A percentile compares a stretch with the other conserved stretches of the same genome.
Evolutionary conservation across 2,329 filamentous ascomycete genomes (phyloP).

Genomic region (Orbilia blumenaviensis): DNA sequence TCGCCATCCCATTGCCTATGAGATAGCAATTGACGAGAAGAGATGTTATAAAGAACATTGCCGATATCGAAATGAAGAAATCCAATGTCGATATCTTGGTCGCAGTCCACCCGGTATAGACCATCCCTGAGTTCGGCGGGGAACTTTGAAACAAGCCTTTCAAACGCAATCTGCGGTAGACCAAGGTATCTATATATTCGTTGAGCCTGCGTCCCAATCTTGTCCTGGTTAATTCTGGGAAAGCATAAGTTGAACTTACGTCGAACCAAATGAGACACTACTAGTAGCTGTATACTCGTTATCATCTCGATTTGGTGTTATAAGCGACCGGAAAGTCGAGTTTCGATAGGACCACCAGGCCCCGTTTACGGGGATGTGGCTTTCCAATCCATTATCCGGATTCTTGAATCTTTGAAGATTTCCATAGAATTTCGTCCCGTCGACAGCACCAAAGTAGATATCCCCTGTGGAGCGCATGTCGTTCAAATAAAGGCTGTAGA

Average conservation of each 20-base stretch:
- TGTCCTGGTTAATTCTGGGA: not conserved
- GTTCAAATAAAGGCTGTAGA: conserved; percentile 42
- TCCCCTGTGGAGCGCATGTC: conserved; percentile 21
- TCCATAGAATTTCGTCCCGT: conserved; percentile 42
- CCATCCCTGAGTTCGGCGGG: conserved; percentile 4
- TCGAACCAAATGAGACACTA: conserved; percentile 20
- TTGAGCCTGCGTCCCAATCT: not conserved
- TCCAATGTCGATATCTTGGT: conserved; percentile 16
- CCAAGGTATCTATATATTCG: conserved; percentile 11
- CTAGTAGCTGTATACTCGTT: conserved; percentile 10
- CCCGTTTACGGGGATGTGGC: conserved; percentile 29
- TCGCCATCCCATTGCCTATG: conserved; percentile 25
- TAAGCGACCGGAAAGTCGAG: not conserved
- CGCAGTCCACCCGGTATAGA: conserved; percentile 7
- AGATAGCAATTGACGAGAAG: conserved; percentile 23
- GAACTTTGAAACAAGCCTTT: conserved; percentile 9
- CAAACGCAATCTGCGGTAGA: conserved; percentile 10
- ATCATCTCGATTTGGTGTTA: conserved; percentile 27
- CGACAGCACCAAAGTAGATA: conserved; percentile 36
- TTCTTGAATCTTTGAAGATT: conserved; percentile 35
- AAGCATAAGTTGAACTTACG: conserved; percentile 8
- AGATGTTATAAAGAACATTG: conserved; percentile 30
- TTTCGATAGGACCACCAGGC: conserved; percentile 37
- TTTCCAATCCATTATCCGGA: conserved; percentile 2
- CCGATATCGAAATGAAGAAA: conserved; percentile 29